Conservation (phyloP, 2,329 filamentous ascomycete genomes). For the Pseudocercospora fijiensis region DNA sequence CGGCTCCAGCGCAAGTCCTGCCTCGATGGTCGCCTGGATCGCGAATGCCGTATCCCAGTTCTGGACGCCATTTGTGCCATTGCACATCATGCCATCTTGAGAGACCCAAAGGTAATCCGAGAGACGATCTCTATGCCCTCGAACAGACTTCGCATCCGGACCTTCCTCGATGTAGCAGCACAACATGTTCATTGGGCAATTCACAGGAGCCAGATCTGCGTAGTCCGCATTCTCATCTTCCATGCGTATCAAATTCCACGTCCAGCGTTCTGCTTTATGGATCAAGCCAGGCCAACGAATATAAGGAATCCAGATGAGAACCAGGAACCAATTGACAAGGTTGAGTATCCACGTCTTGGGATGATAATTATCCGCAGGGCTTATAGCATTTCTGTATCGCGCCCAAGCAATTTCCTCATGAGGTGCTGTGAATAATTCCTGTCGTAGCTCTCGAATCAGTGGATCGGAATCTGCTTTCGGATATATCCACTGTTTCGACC, state of each 20-base stretch:
- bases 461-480: conserved; percentile 62
- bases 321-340: conserved; percentile 72
- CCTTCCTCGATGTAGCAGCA: conserved; percentile 83
- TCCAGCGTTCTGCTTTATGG: conserved; percentile 74
- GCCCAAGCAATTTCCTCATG: conserved; percentile 77
- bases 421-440: conserved; percentile 79
- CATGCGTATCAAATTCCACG: conserved; percentile 78
- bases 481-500: conserved; percentile 76
- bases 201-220: conserved; percentile 83
- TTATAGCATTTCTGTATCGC: conserved; percentile 77
- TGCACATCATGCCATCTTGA: conserved; percentile 85
- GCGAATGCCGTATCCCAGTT: conserved; percentile 93
- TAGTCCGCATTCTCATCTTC: conserved; percentile 94
- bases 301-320: conserved; percentile 77
- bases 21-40: conserved; percentile 77
- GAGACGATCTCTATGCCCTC: conserved; percentile 74
- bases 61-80: conserved; percentile 97
- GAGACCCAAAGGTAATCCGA: conserved; percentile 92
- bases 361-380: conserved; percentile 80
- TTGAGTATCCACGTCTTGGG: conserved; percentile 86
- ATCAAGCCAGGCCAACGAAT: conserved; percentile 66
- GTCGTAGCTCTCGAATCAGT: conserved; percentile 67
- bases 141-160: conserved; percentile 67
- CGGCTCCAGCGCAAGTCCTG: conserved; percentile 72
- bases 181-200: conserved; percentile 84